These are phyloP conservation scores for Microascus cirrosus DNA, from an alignment of 2,329 filamentous ascomycete genomes.

Conservation along the genomic window DNA sequence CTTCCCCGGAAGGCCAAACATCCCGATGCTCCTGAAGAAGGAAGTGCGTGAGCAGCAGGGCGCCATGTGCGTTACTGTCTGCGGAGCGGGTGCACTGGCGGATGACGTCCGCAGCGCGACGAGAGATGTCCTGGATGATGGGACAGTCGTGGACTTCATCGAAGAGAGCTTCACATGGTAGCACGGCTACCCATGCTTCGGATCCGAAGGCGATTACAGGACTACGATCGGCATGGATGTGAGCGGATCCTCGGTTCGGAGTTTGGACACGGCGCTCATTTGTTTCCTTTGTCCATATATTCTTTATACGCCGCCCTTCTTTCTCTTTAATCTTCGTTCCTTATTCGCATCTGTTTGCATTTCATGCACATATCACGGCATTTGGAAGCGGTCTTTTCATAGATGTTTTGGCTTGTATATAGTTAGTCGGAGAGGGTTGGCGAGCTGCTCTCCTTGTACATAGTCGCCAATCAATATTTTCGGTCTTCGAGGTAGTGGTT, in stretches of 20 bases:
- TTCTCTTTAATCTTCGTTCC: too few relatives aligned
- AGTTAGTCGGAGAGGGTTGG: constrained; percentile 56
- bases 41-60: constrained; percentile 76
- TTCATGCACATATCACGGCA: too few relatives aligned
- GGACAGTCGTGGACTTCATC: constrained; percentile 58
- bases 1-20: constrained; percentile 80
- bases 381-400: background rate
- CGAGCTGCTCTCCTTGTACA: too few relatives aligned
- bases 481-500: too few relatives aligned
- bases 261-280: background rate
- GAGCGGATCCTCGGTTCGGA: background rate
- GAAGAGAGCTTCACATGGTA: constrained; percentile 68
- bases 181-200: constrained; percentile 5
- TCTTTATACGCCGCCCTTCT: background rate
- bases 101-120: constrained; percentile 66
- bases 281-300: background rate
- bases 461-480: too few relatives aligned
- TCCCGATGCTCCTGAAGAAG: constrained; percentile 65
- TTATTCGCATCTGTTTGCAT: too few relatives aligned
- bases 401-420: background rate
- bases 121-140: constrained; percentile 47
- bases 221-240: background rate
- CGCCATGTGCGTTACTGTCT: constrained; percentile 78
- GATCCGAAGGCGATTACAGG: background rate
- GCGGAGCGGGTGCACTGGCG: constrained; percentile 62